A percentile compares a stretch with the other conserved stretches of the same genome.
These are phyloP conservation scores for Exophiala xenobiotica DNA, from an alignment of 2,329 filamentous ascomycete species.

Conservation along the genomic window DNA sequence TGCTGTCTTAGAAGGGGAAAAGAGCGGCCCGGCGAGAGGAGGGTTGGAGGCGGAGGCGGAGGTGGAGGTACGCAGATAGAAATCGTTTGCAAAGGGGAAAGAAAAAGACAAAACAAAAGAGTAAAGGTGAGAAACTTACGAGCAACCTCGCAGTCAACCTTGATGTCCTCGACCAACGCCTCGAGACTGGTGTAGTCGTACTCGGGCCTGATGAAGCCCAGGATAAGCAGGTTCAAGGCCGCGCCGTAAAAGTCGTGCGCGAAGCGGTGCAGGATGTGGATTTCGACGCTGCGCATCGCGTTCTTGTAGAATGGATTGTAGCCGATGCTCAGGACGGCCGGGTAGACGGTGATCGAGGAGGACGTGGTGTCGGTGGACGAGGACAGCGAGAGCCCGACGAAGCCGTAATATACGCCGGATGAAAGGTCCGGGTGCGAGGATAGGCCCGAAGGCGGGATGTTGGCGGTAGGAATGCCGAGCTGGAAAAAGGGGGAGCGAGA, in stretches of 20 bases:
- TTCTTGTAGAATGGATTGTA: conserved; percentile 99
- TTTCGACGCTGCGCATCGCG: conserved; percentile 75
- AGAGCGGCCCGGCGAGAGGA: too few species aligned
- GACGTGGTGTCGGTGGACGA: conserved; percentile 16
- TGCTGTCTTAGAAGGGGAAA: too few species aligned
- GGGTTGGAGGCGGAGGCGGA: too few species aligned
- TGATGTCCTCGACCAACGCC: conserved; percentile 82
- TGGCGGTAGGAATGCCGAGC: conserved; percentile 96
- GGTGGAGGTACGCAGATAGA: too few species aligned
- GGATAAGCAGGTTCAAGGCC: conserved; percentile 73
- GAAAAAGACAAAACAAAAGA: background rate
- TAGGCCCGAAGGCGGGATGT: conserved; percentile 69
- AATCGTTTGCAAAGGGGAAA: too few species aligned
- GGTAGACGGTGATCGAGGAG: conserved; percentile 54
- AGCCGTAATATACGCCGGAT: conserved; percentile 92
- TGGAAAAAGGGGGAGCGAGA: conserved; percentile 37
- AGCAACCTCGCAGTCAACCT: conserved; percentile 82
- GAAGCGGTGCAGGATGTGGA: conserved; percentile 68
- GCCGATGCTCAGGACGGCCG: conserved; percentile 91
- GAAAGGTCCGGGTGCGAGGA: conserved; percentile 60
- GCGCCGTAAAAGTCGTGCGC: conserved; percentile 78
- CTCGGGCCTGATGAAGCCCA: conserved; percentile 87
- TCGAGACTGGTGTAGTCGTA: conserved; percentile 83
- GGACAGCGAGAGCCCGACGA: conserved; percentile 69
- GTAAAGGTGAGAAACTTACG: conserved; percentile 24